phyloP scores from a whole-genome alignment of 2,329 filamentous ascomycete genomes.

The Botrytis sinoallii region DNA sequence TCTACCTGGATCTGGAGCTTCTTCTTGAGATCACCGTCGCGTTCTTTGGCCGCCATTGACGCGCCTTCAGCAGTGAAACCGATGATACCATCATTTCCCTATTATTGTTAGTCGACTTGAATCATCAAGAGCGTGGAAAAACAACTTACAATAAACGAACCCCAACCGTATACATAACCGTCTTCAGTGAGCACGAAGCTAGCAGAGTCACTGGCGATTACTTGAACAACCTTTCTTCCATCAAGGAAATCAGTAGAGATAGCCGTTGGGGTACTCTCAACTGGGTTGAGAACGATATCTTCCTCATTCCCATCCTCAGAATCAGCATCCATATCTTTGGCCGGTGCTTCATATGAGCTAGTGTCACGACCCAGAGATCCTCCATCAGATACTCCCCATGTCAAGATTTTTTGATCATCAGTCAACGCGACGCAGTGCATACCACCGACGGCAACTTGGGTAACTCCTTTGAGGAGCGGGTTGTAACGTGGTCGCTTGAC shows the following conservation, averaged over 20 bases:
- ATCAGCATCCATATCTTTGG: conserved; percentile 53
- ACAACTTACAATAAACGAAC: conserved; percentile 65
- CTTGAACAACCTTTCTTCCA: neutral
- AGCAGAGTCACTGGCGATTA: conserved; percentile 71
- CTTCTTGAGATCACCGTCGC: conserved; percentile 11
- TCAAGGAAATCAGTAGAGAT: conserved; percentile 7
- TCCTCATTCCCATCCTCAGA: conserved; percentile 43
- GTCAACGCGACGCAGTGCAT: conserved; percentile 80
- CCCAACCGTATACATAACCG: conserved; percentile 78
- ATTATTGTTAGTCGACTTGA: conserved; percentile 24
- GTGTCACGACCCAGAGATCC: conserved; percentile 76
- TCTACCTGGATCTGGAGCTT: conserved; percentile 31
- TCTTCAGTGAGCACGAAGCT: conserved; percentile 74
- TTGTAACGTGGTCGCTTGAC: conserved; percentile 74
- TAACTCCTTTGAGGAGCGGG: conserved; percentile 60
- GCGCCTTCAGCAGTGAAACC: conserved; percentile 44
- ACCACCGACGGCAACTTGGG: conserved; percentile 73
- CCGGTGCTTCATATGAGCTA: conserved; percentile 53
- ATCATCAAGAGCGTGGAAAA: neutral
- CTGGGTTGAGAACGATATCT: conserved; percentile 65
- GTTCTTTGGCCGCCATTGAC: neutral
- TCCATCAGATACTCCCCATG: conserved; percentile 87
- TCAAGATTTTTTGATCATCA: conserved; percentile 75
- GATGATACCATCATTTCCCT: conserved; percentile 63
- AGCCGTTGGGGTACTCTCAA: conserved; percentile 62